Base-by-base conservation (phyloP, 306 rosid species). In the Corylus avellana region DNA sequence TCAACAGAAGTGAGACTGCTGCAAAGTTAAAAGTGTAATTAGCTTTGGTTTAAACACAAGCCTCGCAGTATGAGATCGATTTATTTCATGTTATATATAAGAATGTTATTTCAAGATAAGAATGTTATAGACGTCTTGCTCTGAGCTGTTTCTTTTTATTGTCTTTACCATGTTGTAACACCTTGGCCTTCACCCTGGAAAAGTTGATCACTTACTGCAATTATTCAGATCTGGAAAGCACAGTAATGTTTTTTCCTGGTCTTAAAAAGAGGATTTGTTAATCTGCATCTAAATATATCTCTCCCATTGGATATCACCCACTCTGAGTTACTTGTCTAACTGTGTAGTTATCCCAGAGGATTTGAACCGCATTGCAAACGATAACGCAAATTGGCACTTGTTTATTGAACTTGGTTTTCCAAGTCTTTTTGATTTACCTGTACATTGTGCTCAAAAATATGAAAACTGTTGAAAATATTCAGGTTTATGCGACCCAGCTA, bases 401-500 rank as follows among this genome's bases (percentile, higher is more conserved):
- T 46, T 9, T 46, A 46, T 46, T 7, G 49, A 46, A 46, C 10
- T 1, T 46, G 49, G 49, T 46, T 46, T 46, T 46, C 10, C 10
- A 32, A 20, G 63, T 58, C 35, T 58, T 58, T 4, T 6, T 58
- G 64, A 63, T 35, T 63, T 14, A 29, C 17, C 7, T 63, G 29
- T 48, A 1, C 46, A 18, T 10, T 47, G 2, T 68, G 71, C 75
- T 32, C 46, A 5, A 63, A 4, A 47, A 77, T 56, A 39, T 44
- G 63, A 49, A 67, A 71, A 58, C 32, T 50, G 2, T 80, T 55
- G 77, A 49, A 48, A 72, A 61, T 42, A 73, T 50, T 27, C 80
- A 85, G 84, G 88, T 47, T 50, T 85, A 51, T 85, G 88, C 81
- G 76, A 79, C 46, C 86, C 88, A 50, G 74, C 49, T 49, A 32